These are phyloP conservation scores for Globisporangium megalacanthum DNA, from an alignment of 352 stramenopile genomes.

Conservation along the genomic window DNA sequence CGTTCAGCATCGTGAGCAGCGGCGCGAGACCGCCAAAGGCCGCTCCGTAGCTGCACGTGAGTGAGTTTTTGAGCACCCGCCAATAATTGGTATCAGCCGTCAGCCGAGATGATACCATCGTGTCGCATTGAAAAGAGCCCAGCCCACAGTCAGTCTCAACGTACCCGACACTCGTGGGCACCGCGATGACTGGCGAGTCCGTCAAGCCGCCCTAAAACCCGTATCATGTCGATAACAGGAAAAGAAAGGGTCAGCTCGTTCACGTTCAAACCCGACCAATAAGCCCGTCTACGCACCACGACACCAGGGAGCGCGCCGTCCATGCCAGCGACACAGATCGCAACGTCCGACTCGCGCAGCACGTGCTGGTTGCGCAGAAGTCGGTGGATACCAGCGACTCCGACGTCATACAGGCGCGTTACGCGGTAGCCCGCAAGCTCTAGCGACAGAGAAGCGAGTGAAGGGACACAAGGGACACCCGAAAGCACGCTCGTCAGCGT, in stretches of 20 bases:
- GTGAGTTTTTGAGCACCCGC: neutral
- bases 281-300: conserved; percentile 64
- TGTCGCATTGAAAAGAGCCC: neutral
- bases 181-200: conserved; percentile 78
- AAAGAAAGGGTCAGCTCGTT: neutral
- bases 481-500: neutral
- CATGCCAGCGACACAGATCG: conserved; percentile 96
- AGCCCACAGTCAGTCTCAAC: conserved; percentile 14
- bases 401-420: conserved; percentile 88
- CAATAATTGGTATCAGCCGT: neutral
- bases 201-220: conserved; percentile 70
- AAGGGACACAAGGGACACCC: too few species aligned
- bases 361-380: conserved; percentile 86
- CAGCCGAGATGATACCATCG: neutral
- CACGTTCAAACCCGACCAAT: neutral
- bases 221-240: neutral
- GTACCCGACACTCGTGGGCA: conserved; percentile 93
- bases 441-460: conserved; percentile 11
- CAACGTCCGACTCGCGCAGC: conserved; percentile 85
- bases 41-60: conserved; percentile 50
- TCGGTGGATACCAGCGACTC: conserved; percentile 92
- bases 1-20: conserved; percentile 97
- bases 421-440: conserved; percentile 88
- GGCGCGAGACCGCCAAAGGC: conserved; percentile 90
- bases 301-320: conserved; percentile 96